Conservation (phyloP, 352 stramenopile species). For the Phytopythium mirpurense region DNA sequence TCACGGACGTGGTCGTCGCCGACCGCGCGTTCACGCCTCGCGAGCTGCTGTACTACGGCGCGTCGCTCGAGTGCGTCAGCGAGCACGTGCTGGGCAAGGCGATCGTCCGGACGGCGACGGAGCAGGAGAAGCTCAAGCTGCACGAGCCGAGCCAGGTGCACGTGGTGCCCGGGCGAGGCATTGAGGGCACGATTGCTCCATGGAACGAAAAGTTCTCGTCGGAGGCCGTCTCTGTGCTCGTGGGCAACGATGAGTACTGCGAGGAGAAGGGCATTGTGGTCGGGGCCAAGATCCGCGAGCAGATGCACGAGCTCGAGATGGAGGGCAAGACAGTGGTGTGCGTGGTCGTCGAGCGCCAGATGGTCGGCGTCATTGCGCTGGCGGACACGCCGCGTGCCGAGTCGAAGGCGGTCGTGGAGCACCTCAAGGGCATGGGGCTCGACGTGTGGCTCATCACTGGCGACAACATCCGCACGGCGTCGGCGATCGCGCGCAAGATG, state of each 20-base stretch:
- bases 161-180: slow-evolving; percentile 70
- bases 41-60: slow-evolving; percentile 77
- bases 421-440: slow-evolving; percentile 75
- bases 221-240: slow-evolving; percentile 35
- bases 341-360: slow-evolving; percentile 60
- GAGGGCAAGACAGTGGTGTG: slow-evolving; percentile 85
- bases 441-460: slow-evolving; percentile 89
- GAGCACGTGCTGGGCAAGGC: slow-evolving; percentile 84
- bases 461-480: slow-evolving; percentile 91
- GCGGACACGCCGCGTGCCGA: slow-evolving; percentile 73
- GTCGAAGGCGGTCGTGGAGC: slow-evolving; percentile 60
- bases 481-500: slow-evolving; percentile 84
- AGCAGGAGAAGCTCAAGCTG: slow-evolving; percentile 70
- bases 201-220: slow-evolving; percentile 11
- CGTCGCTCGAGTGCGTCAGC: slow-evolving; percentile 76
- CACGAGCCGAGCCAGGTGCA: slow-evolving; percentile 71
- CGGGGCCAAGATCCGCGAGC: slow-evolving; percentile 42
- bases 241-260: slow-evolving; percentile 78
- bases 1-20: slow-evolving; percentile 72
- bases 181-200: slow-evolving; percentile 52
- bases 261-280: slow-evolving; percentile 76
- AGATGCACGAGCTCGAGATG: slow-evolving; percentile 81
- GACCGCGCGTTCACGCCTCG: slow-evolving; percentile 56
- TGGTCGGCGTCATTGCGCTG: slow-evolving; percentile 73
- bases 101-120: slow-evolving; percentile 70